Evolutionary conservation across 75 land plant genomes (phyloP), one percentile per base, ranked within the genome.

Genomic region (Gnetum montanum): DNA sequence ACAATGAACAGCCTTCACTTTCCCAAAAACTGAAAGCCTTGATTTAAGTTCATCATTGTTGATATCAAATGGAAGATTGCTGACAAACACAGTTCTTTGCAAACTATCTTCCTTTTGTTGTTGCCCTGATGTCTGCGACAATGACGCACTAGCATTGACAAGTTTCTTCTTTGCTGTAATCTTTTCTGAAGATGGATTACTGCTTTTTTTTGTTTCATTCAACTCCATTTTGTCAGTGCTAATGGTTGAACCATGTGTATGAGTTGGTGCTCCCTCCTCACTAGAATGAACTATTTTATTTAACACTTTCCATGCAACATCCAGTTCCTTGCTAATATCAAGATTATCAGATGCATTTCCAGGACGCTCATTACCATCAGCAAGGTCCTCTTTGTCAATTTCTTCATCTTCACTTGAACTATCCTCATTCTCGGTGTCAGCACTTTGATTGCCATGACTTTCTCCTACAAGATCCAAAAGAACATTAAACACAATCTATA

Each of bases 21-120:
- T 82, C 13, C 99, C 99, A 77, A 90, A 95, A 6, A 34, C 54
- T 29, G 82, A 76, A 61, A 95, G 90, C 22, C 73, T 60, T 44
- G 77, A 70, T 44, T 82, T 87, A 43, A 90, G 71, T 54, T 81
- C 97, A 35, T 76, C 77, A 34, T 57, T 60, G 24, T 77, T 66
- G 8, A 75, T 35, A 43, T 90, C 97, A 70, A 84, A 72, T 11
- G 97, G 97, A 34, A 95, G 70, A 49, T 90, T 95, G 66, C 77
- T 71, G 26, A 95, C 72, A 66, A 86, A 95, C 29, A 95, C 43
- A 25, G 88, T 84, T 51, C 68, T 70, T 19, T 62, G 63, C 81
- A 95, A 49, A 49, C 85, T 88, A 18, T 69, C 72, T 13, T 76
- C 75, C 35, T 58, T 54, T 6, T 68, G 72, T 29, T 34, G 8